phyloP scores from a whole-genome alignment of 768 basidiomycete species.

The Mycena indigotica region DNA sequence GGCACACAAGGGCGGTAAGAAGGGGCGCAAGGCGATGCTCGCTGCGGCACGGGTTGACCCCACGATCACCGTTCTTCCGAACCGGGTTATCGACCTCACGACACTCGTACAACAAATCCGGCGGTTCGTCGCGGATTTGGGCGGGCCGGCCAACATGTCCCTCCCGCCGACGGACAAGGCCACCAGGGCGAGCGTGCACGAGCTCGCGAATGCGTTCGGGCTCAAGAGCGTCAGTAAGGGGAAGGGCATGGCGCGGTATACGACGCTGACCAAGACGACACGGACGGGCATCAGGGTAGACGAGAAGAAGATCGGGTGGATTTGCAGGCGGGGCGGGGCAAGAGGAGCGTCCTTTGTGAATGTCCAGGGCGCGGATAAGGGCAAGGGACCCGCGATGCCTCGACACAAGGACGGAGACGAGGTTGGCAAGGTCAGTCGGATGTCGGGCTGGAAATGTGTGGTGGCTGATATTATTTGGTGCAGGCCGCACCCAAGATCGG shows the following conservation, averaged over 20 bases:
- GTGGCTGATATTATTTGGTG: not conserved
- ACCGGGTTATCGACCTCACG: conserved; percentile 61
- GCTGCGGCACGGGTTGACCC: conserved; percentile 55
- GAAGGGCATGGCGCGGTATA: conserved; percentile 68
- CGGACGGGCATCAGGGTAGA: conserved; percentile 56
- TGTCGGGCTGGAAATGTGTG: not conserved
- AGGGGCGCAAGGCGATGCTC: conserved; percentile 68
- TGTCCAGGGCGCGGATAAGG: conserved; percentile 31
- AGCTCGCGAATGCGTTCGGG: conserved; percentile 76
- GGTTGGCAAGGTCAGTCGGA: conserved; percentile 69
- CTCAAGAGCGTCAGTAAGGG: conserved; percentile 81
- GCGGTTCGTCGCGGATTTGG: conserved; percentile 62
- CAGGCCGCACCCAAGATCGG: conserved; percentile 83
- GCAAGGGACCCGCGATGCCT: conserved; percentile 33
- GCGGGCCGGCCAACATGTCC: conserved; percentile 54
- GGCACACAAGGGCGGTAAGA: conserved; percentile 66
- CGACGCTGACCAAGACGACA: conserved; percentile 71
- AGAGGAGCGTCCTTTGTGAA: conserved; percentile 36
- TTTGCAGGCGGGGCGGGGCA: conserved; percentile 43
- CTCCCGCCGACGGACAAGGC: conserved; percentile 80
- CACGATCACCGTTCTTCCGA: conserved; percentile 43
- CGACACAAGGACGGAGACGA: conserved; percentile 81
- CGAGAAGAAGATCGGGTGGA: conserved; percentile 58
- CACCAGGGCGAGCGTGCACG: conserved; percentile 73
- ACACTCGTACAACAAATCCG: conserved; percentile 74